phyloP scores from a whole-genome alignment of 2,329 filamentous ascomycete species.

The Rhexocercosporidium sp. region DNA sequence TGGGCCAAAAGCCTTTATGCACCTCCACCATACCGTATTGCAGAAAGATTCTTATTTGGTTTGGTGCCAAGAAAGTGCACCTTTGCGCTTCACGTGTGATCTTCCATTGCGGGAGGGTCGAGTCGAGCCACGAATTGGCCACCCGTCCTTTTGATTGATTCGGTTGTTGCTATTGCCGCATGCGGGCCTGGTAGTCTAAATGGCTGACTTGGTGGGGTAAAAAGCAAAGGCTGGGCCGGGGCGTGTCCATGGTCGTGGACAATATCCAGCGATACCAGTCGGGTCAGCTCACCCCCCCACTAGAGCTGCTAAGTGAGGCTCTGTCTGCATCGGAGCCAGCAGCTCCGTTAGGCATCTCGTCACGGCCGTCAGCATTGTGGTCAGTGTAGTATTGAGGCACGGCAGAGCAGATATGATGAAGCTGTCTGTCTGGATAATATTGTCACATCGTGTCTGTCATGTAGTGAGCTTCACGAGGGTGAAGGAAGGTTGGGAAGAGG shows the following conservation, averaged over 20 bases:
- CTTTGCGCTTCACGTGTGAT: background rate
- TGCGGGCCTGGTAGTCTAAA: background rate
- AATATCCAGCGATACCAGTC: background rate
- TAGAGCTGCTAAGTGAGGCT: constrained; percentile 1
- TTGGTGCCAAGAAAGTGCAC: background rate
- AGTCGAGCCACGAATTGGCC: background rate
- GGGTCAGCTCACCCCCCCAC: background rate
- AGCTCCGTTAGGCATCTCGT: background rate
- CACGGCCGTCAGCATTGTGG: background rate
- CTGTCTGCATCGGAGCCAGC: background rate
- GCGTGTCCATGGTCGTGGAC: background rate
- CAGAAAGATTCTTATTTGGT: background rate
- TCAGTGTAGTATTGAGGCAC: background rate
- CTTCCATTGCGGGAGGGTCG: background rate
- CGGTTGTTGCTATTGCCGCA: background rate
- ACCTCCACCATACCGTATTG: background rate
- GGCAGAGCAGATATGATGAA: background rate
- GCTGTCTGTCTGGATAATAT: background rate
- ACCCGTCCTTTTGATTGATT: background rate
- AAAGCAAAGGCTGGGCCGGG: constrained; percentile 1
- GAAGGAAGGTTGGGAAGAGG: background rate
- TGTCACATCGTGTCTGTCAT: too few species aligned
- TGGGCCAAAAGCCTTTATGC: background rate
- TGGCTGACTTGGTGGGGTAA: background rate
- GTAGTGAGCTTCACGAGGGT: too few species aligned